Percentiles rank a stretch among this genome's conserved stretches.
Evolutionary conservation across 2,329 filamentous ascomycete species (phyloP).

Genomic region (Monosporascus sp.): DNA sequence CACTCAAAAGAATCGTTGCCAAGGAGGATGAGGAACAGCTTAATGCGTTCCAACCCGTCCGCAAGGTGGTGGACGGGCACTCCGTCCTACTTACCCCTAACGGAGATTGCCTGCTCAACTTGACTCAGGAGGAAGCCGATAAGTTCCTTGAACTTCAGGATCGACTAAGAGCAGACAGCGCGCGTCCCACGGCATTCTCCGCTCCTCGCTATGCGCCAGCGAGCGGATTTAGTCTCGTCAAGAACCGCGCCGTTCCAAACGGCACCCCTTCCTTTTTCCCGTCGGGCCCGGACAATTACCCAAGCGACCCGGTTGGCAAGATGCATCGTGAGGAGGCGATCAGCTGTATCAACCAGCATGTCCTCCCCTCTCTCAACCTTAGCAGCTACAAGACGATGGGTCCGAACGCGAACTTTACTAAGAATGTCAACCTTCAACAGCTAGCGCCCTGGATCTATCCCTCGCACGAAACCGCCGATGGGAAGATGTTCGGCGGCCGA

Average conservation of each 20-base stretch:
- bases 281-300: constrained; percentile 37
- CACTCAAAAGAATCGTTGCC: constrained; percentile 42
- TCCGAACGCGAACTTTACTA: constrained; percentile 39
- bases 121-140: constrained; percentile 64
- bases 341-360: constrained; percentile 65
- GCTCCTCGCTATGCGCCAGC: constrained; percentile 50
- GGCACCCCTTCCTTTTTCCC: constrained; percentile 60
- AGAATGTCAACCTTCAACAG: constrained; percentile 47
- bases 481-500: constrained; percentile 21
- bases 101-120: constrained; percentile 69
- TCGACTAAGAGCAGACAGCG: constrained; percentile 43
- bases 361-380: constrained; percentile 55
- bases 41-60: constrained; percentile 52
- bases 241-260: constrained; percentile 60
- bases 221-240: constrained; percentile 57
- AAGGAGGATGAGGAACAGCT: constrained; percentile 52
- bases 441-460: constrained; percentile 54
- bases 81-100: constrained; percentile 70
- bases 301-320: constrained; percentile 57
- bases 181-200: constrained; percentile 51
- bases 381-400: constrained; percentile 37
- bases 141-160: constrained; percentile 66
- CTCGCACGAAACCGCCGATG: constrained; percentile 36
- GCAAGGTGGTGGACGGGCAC: constrained; percentile 58
- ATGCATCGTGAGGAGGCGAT: constrained; percentile 63